phyloP scores from a whole-genome alignment of 148 eudicot genomes.

The Vaccinium myrtillus region DNA sequence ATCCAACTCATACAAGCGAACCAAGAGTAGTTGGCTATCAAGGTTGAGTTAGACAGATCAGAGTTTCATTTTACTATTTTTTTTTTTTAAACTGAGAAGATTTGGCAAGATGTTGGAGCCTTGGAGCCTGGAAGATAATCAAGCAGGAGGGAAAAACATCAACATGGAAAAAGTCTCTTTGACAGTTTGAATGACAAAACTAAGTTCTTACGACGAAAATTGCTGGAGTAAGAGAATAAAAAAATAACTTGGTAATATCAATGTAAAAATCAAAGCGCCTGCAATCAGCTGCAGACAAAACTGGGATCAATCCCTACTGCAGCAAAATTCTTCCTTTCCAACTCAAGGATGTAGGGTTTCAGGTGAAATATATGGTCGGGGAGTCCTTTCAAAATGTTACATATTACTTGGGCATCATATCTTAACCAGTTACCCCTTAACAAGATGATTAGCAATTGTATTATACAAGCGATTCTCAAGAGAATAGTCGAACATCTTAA shows the following conservation, averaged over 20 bases:
- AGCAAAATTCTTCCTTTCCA: too few species aligned
- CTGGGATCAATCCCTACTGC: neutral
- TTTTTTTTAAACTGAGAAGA: too few species aligned
- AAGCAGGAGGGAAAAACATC: too few species aligned
- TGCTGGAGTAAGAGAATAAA: neutral
- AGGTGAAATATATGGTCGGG: neutral
- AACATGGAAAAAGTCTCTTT: neutral
- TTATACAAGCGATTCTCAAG: slow-evolving; percentile 1
- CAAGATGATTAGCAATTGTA: neutral
- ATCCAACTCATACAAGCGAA: too few species aligned
- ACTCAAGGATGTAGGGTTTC: too few species aligned
- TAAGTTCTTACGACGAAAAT: neutral
- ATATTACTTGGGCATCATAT: neutral
- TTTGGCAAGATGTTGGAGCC: too few species aligned
- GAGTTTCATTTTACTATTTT: too few species aligned
- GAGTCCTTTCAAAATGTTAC: neutral
- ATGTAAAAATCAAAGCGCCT: neutral
- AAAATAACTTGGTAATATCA: neutral
- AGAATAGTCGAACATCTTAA: neutral
- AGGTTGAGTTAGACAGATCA: too few species aligned
- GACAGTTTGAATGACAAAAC: neutral
- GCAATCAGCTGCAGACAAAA: neutral
- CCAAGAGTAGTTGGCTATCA: too few species aligned
- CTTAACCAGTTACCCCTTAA: neutral
- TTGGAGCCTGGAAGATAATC: too few species aligned